A percentile compares a stretch with the other conserved stretches of the same genome.
Evolutionary conservation across 2,329 filamentous ascomycete species (phyloP).

Genomic region (Bipolaris zeicola): DNA sequence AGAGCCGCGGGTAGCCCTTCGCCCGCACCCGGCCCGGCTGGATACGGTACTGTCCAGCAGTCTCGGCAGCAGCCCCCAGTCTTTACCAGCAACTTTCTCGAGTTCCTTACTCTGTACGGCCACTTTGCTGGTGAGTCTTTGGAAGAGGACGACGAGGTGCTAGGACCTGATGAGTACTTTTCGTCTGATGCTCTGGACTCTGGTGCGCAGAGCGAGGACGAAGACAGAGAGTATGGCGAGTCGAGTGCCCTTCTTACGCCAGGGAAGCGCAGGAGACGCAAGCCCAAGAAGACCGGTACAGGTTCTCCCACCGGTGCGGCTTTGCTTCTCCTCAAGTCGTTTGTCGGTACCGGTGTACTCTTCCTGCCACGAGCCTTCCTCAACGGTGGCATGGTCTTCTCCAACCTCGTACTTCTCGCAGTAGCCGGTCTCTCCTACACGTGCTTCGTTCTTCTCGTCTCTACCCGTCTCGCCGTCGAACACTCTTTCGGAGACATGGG

Average conservation of each 20-base stretch:
- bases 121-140: constrained; percentile 97
- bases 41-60: constrained; percentile 44
- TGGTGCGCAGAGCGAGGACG: constrained; percentile 58
- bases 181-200: constrained; percentile 73
- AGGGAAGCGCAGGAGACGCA: constrained; percentile 71
- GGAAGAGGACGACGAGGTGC: constrained; percentile 91
- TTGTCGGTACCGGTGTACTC: constrained; percentile 93
- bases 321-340: constrained; percentile 90
- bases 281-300: constrained; percentile 78
- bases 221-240: constrained; percentile 81
- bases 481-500: constrained; percentile 99
- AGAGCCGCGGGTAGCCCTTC: constrained; percentile 71
- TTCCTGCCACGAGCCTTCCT: constrained; percentile 92
- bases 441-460: constrained; percentile 93
- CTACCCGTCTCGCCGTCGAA: constrained; percentile 80
- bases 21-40: constrained; percentile 52
- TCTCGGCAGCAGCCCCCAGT: constrained; percentile 33
- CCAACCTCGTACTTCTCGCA: constrained; percentile 83
- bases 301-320: constrained; percentile 80
- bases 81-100: constrained; percentile 90
- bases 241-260: constrained; percentile 78
- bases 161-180: constrained; percentile 90
- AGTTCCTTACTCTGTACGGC: constrained; percentile 92
- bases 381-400: constrained; percentile 97
- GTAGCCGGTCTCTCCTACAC: constrained; percentile 92